Base-by-base conservation (phyloP, 805 yeast genomes). In the Pichia eremophila region DNA sequence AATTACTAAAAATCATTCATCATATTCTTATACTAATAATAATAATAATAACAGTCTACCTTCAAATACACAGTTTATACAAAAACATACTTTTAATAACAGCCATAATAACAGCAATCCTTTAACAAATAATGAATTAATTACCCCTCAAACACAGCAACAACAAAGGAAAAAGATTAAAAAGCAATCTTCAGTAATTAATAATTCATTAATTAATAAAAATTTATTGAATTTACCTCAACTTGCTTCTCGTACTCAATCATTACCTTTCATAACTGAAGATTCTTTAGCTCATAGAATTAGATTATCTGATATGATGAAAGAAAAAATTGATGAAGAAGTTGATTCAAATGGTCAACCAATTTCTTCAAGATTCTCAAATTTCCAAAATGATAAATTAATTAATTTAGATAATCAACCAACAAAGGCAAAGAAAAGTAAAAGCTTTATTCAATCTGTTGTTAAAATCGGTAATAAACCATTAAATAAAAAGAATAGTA, bases 241-340 rank as follows among this genome's bases (percentile, higher is more conserved):
- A 45, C 43, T 62, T 9, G 69, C 69, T 11, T 55, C 66, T 15
- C 51, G 69, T 47, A 65, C 69, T 3, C 69, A 65, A 42, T 65
- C 69, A 17, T 51, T 65, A 34, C 68, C 69, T 4, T 64, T 62
- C 29, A 46, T 63, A 27, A 54, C 58, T 25, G 60, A 59, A 43
- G 58, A 65, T 49, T 57, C 65, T 8, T 51, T 63, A 5, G 66
- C 66, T 15, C 65, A 64, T 45, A 54, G 59, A 22, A 64, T 64
- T 19, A 55, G 63, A 51, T 40, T 59, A 28, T 55, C 67, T 9
- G 68, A 64, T 47, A 51, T 57, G 51, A 54, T 52, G 39, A 47
- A 56, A 5, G 37, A 46, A 8, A 47, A 45, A 32, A 28, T 36
- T 14, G 39, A 42, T 15, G 55, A 46, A 28, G 50, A 49, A 38